Conservation (phyloP, 352 stramenopile genomes). For the Globisporangium cystogenes region DNA sequence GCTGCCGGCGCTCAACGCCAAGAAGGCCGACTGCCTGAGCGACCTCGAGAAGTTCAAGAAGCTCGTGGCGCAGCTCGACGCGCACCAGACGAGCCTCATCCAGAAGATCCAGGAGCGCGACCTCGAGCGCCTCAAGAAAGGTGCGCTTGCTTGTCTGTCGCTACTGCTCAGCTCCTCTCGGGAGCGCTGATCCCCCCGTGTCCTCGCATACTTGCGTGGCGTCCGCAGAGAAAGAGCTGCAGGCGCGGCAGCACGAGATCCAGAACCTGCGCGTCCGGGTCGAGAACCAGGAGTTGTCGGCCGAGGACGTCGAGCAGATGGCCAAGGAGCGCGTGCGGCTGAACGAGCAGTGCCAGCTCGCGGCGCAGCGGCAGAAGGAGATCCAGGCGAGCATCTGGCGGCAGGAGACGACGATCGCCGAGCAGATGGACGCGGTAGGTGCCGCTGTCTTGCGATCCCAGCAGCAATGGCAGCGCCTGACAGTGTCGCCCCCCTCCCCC, state of each 20-base stretch:
- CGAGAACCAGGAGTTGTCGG: constrained; percentile 73
- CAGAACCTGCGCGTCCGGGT: constrained; percentile 55
- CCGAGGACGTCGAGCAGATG: constrained; percentile 74
- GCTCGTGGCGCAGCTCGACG: constrained; percentile 80
- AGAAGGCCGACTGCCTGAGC: constrained; percentile 79
- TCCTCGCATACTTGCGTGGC: too few species aligned
- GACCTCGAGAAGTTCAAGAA: constrained; percentile 93
- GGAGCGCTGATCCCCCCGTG: too few species aligned
- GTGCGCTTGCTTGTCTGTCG: too few species aligned
- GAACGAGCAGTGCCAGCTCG: constrained; percentile 62
- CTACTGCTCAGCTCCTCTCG: too few species aligned
- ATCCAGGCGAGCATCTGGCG: constrained; percentile 51
- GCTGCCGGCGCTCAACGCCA: constrained; percentile 76
- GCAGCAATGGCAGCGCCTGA: background rate
- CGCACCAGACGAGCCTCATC: constrained; percentile 70
- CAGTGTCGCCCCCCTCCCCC: background rate
- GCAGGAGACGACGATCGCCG: constrained; percentile 60
- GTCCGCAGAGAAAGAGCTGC: constrained; percentile 52
- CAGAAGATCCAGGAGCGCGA: constrained; percentile 87
- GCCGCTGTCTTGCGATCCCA: background rate
- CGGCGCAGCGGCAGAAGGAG: constrained; percentile 56
- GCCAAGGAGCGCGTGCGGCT: constrained; percentile 60
- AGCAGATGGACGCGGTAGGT: constrained; percentile 61
- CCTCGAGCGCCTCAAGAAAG: constrained; percentile 68
- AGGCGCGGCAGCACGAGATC: constrained; percentile 52